Evolutionary conservation across 441 rosid species (phyloP).

Genomic region (Bruguiera hainesii): DNA sequence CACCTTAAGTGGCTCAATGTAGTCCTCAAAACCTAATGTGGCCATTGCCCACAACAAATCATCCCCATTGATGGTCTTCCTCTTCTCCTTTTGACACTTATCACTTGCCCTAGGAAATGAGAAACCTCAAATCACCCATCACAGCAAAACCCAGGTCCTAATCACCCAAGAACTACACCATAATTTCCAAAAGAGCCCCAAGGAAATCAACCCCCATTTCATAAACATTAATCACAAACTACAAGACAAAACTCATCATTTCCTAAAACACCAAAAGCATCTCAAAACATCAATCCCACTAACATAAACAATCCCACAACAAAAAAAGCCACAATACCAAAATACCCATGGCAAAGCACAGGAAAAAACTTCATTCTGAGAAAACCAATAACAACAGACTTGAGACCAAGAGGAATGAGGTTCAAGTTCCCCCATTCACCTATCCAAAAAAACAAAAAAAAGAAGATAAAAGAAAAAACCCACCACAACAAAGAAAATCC

Average conservation of each 20-base stretch:
- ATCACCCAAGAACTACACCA: background rate
- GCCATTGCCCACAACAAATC: constrained; percentile 92
- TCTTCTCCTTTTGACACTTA: constrained; percentile 77
- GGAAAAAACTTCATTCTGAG: background rate
- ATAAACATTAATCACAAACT: constrained; percentile 1
- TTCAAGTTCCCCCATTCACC: too few relatives aligned
- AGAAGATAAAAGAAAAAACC: background rate
- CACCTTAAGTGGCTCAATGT: constrained; percentile 67
- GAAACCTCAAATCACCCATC: background rate
- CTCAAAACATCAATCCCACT: background rate
- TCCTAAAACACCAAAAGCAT: background rate
- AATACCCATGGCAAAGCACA: background rate
- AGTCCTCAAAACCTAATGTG: constrained; percentile 78
- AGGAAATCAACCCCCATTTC: background rate
- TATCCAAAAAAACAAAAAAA: too few relatives aligned
- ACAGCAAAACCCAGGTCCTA: background rate
- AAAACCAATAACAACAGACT: background rate
- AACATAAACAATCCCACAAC: background rate
- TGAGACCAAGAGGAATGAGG: too few relatives aligned
- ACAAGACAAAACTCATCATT: background rate
- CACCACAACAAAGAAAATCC: background rate
- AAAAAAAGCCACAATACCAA: background rate
- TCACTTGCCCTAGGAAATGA: constrained; percentile 60
- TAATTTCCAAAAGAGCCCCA: constrained; percentile 9
- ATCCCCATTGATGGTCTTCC: constrained; percentile 85